Percentiles rank a stretch among this genome's conserved stretches.
These are phyloP conservation scores for Trichoderma afroharzianum DNA, from an alignment of 2,329 filamentous ascomycete genomes.

Conservation along the genomic window DNA sequence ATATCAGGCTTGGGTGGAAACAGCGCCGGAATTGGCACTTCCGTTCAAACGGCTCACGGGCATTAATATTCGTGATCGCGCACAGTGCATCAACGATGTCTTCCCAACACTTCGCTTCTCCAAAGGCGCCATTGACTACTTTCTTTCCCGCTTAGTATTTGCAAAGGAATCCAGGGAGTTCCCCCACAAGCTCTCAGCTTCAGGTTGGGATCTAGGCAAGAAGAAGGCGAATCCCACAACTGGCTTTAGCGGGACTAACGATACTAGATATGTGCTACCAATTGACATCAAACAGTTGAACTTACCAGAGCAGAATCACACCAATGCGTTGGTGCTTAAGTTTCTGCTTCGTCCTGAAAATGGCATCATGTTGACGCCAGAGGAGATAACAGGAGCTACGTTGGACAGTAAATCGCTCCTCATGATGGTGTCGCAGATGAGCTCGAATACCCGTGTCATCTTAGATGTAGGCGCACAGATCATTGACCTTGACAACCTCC, in stretches of 20 bases:
- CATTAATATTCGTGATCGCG: conserved; percentile 46
- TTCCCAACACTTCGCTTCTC: conserved; percentile 47
- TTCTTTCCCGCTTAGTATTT: conserved; percentile 56
- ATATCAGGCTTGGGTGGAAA: conserved; percentile 53
- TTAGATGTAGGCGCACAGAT: conserved; percentile 70
- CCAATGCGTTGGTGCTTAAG: conserved; percentile 62
- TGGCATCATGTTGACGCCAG: too few relatives aligned
- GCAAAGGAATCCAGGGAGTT: conserved; percentile 61
- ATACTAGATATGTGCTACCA: conserved; percentile 57
- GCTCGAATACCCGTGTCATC: too few relatives aligned
- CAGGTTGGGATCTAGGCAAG: conserved; percentile 62
- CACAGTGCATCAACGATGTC: too few relatives aligned
- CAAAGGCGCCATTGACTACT: conserved; percentile 61
- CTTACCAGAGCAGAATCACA: conserved; percentile 53
- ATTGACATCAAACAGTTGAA: conserved; percentile 54
- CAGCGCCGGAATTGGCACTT: too few relatives aligned
- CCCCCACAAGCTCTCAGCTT: conserved; percentile 58
- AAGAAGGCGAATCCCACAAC: conserved; percentile 48
- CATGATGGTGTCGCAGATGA: too few relatives aligned
- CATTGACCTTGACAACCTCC: conserved; percentile 56
- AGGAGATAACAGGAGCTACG: too few relatives aligned
- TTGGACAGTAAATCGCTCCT: too few relatives aligned
- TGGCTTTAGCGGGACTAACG: conserved; percentile 69
- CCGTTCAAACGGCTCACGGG: conserved; percentile 24
- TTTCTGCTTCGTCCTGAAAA: too few relatives aligned